phyloP scores from a whole-genome alignment of 495 filamentous ascomycete genomes.

The Neurospora sp. region DNA sequence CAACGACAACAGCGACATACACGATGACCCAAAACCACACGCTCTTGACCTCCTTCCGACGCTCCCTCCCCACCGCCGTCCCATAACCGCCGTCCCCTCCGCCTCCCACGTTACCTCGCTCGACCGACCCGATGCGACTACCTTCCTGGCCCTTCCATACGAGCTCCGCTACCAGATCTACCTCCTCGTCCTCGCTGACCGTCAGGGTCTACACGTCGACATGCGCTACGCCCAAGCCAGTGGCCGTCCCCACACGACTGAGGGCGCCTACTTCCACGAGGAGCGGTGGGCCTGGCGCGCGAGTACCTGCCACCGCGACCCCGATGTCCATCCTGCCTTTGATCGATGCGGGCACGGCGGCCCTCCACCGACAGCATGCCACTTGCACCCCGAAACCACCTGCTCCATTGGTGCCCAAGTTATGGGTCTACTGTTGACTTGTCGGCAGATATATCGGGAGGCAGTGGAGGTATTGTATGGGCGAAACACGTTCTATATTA shows the following conservation, averaged over 20 bases:
- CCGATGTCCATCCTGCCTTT: neutral
- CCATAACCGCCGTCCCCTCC: neutral
- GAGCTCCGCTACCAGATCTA: slow-evolving; percentile 27
- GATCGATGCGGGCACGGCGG: slow-evolving; percentile 9
- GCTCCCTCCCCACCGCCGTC: slow-evolving; percentile 5
- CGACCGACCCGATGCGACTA: slow-evolving; percentile 1
- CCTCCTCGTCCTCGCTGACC: slow-evolving; percentile 6
- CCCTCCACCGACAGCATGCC: slow-evolving; percentile 6
- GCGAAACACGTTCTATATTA: slow-evolving; percentile 11
- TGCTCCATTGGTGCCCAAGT: slow-evolving; percentile 4
- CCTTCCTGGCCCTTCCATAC: slow-evolving; percentile 33
- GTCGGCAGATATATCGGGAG: slow-evolving; percentile 12
- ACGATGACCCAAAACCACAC: neutral
- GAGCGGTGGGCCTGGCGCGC: slow-evolving; percentile 12
- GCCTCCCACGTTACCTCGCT: neutral
- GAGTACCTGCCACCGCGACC: slow-evolving; percentile 11
- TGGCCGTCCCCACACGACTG: slow-evolving; percentile 7
- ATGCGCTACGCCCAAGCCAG: slow-evolving; percentile 11
- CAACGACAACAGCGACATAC: neutral
- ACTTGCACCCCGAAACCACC: neutral
- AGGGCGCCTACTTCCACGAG: neutral
- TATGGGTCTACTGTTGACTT: slow-evolving; percentile 3
- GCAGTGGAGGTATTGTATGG: slow-evolving; percentile 12
- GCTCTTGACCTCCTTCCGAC: slow-evolving; percentile 8
- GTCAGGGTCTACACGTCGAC: slow-evolving; percentile 12